Evolutionary conservation across 768 basidiomycete species (phyloP).

Genomic region (Boletus patriciae): DNA sequence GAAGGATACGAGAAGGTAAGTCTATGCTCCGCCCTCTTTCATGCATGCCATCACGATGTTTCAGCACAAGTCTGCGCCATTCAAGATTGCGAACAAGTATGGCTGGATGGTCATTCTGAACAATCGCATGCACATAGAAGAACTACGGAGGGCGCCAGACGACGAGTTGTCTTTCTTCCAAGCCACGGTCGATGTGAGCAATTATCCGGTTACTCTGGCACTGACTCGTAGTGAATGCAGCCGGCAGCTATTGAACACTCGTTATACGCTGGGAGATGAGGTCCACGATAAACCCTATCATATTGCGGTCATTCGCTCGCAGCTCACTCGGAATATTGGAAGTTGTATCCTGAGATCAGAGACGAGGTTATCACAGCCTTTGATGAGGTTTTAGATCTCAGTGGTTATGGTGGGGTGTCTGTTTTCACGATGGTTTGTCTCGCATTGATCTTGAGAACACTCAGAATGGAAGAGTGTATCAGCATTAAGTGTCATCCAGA

Average conservation of each 20-base stretch:
- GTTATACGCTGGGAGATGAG: constrained; percentile 39
- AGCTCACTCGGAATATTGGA: constrained; percentile 40
- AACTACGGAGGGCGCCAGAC: constrained; percentile 39
- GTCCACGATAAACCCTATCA: constrained; percentile 32
- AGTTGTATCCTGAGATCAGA: constrained; percentile 40
- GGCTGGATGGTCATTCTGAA: no score
- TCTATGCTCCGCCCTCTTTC: background rate
- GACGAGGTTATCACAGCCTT: constrained; percentile 48
- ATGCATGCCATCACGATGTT: background rate
- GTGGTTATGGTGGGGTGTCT: constrained; percentile 18
- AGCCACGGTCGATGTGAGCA: constrained; percentile 36
- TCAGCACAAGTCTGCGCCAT: no score
- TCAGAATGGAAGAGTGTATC: constrained; percentile 42
- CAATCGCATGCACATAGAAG: no score
- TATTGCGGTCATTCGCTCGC: constrained; percentile 23
- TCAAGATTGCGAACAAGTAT: no score
- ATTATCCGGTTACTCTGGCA: background rate
- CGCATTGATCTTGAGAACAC: background rate
- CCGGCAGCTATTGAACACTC: constrained; percentile 37
- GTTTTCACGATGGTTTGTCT: background rate
- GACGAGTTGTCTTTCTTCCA: constrained; percentile 37
- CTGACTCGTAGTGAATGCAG: background rate
- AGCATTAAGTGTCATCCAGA: constrained; percentile 24
- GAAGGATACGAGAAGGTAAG: constrained; percentile 35
- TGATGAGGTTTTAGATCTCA: no score